Evolutionary conservation across 306 rosid genomes (phyloP).

Genomic region (Clitoria ternatea): DNA sequence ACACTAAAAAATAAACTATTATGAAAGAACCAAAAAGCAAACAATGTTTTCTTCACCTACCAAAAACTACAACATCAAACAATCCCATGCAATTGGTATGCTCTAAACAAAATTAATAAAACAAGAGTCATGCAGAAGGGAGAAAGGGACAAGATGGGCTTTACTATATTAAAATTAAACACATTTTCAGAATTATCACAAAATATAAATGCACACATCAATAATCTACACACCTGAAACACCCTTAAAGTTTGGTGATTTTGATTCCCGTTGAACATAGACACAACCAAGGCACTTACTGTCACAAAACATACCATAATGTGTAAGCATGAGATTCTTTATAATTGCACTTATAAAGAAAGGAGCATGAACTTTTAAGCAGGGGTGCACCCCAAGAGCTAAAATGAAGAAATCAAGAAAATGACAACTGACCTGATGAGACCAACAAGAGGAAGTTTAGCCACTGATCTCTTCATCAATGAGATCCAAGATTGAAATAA

Average conservation of each 20-base stretch:
- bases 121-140: neutral
- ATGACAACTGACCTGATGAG: constrained; percentile 66
- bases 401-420: constrained; percentile 1
- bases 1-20: neutral
- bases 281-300: constrained; percentile 96
- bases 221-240: constrained; percentile 69
- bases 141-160: neutral
- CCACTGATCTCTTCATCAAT: constrained; percentile 86
- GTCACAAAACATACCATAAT: constrained; percentile 31
- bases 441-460: constrained; percentile 80
- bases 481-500: constrained; percentile 37
- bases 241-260: constrained; percentile 77
- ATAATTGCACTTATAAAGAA: neutral
- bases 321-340: constrained; percentile 8
- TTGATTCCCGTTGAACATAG: constrained; percentile 87
- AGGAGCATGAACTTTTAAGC: neutral
- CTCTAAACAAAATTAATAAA: neutral
- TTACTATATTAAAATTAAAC: constrained; percentile 19
- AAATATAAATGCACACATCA: constrained; percentile 5
- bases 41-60: constrained; percentile 11
- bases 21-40: neutral
- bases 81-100: neutral
- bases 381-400: neutral
- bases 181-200: constrained; percentile 16
- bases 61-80: constrained; percentile 10